Base-by-base conservation (phyloP, 257 asterid species). In the Solanum chmielewskii region DNA sequence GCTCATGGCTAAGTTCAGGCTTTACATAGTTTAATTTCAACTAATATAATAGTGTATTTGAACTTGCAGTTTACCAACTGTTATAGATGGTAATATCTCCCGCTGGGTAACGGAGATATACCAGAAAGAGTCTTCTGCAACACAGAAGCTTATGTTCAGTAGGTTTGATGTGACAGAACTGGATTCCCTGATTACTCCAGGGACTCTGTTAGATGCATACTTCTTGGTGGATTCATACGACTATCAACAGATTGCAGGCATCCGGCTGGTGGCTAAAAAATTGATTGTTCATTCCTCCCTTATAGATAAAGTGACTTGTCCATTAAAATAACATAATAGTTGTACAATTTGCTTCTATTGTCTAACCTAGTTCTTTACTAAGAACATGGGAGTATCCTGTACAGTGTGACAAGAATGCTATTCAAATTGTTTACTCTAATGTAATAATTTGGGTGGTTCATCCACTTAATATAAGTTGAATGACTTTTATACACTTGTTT, bases 91-190 rank as follows among this genome's bases (percentile, higher is more conserved):
- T 25, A 93, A 92, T 87, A 84, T 35, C 76, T 77, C 62, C 27
- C 90, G 91, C 84, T 93, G 94, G 93, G 91, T 89, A 68, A 94
- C 98, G 1, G 99, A 97, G 91, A 94, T 97, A 59, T 96, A 94
- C 92, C 92, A 87, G 59, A 88, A 90, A 88, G 98, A 93, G 82
- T 70, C 91, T 84, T 89, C 91, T 7, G 78, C 92, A 82, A 85
- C 88, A 42, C 96, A 91, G 84, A 93, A 89, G 93, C 92, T 94
- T 29, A 90, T 85, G 85, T 93, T 92, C 89, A 92, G 94, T 87
- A 90, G 89, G 89, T 92, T 87, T 60, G 98, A 97, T 49, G 89
- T 86, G 27, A 35, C 25, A 27, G 97, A 93, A 88, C 90, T 96
- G 85, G 92, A 91, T 42, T 86, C 94, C 70, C 70, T 95, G 41